These are phyloP conservation scores for Pelargonium citronellum DNA, from an alignment of 441 rosid genomes.

Conservation along the genomic window DNA sequence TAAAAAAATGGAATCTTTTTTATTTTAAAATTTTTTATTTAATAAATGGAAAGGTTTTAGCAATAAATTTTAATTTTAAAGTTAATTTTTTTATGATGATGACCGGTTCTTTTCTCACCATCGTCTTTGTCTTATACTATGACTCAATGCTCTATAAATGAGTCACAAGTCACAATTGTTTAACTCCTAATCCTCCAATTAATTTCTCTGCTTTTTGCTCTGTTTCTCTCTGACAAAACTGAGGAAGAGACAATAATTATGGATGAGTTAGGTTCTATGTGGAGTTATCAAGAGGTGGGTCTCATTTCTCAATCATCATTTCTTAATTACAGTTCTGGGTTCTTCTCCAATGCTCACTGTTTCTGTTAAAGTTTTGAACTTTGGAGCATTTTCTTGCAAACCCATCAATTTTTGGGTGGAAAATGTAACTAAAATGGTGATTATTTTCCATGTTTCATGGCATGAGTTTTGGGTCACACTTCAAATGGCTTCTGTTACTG, in stretches of 20 bases:
- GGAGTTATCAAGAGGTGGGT: conserved; percentile 74
- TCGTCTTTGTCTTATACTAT: conserved; percentile 29
- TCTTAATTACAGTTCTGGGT: too few species aligned
- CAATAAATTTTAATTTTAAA: conserved; percentile 18
- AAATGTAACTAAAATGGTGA: too few species aligned
- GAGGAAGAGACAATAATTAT: conserved; percentile 24
- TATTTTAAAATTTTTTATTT: too few species aligned
- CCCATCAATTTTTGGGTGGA: not conserved
- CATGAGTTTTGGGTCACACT: too few species aligned
- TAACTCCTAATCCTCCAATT: conserved; percentile 20
- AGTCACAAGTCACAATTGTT: conserved; percentile 18
- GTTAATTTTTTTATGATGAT: conserved; percentile 24
- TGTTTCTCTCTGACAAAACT: conserved; percentile 8
- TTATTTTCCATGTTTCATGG: too few species aligned
- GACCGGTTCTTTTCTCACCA: conserved; percentile 20
- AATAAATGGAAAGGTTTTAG: conserved; percentile 30
- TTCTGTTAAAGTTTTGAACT: not conserved
- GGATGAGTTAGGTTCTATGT: conserved; percentile 66
- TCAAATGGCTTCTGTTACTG: too few species aligned
- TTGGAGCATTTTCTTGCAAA: not conserved
- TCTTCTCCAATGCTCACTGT: not conserved
- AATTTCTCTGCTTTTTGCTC: not conserved
- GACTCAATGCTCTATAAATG: conserved; percentile 38
- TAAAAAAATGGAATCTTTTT: conserved; percentile 34
- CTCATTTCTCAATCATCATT: not conserved